These are phyloP conservation scores for Parsonsia alboflavescens DNA, from an alignment of 257 asterid species.

Conservation along the genomic window DNA sequence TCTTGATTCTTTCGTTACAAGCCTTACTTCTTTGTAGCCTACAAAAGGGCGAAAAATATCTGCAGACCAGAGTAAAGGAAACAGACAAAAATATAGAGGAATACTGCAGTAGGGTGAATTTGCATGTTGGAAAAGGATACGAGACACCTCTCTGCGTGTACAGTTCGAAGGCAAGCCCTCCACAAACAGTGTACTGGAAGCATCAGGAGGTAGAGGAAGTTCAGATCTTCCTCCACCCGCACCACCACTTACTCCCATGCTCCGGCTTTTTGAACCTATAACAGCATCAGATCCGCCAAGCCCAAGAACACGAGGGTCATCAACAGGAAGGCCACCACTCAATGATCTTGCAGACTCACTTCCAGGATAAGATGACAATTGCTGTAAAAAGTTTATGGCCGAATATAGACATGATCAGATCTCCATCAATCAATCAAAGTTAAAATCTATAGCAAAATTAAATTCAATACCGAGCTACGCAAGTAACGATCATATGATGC, in stretches of 20 bases:
- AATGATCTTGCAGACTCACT: slow-evolving; percentile 53
- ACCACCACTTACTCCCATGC: slow-evolving; percentile 34
- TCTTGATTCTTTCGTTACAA: slow-evolving; percentile 70
- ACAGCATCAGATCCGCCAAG: slow-evolving; percentile 42
- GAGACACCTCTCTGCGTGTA: slow-evolving; percentile 79
- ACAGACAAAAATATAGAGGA: slow-evolving; percentile 13
- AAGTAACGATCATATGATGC: slow-evolving; percentile 83
- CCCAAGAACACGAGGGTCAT: slow-evolving; percentile 50
- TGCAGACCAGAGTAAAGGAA: slow-evolving; percentile 50
- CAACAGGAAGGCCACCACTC: slow-evolving; percentile 42
- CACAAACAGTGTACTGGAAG: slow-evolving; percentile 63
- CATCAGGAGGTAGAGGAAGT: slow-evolving; percentile 77
- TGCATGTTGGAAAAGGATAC: slow-evolving; percentile 49
- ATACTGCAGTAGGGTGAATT: neutral
- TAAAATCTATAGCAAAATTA: slow-evolving; percentile 10
- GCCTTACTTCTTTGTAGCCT: slow-evolving; percentile 76
- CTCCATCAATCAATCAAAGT: neutral
- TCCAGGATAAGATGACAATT: slow-evolving; percentile 39
- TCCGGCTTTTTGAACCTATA: slow-evolving; percentile 35
- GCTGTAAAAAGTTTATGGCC: slow-evolving; percentile 32
- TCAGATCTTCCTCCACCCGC: slow-evolving; percentile 38
- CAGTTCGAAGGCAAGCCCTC: slow-evolving; percentile 52
- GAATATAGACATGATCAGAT: slow-evolving; percentile 7
- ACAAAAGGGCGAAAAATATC: slow-evolving; percentile 89
- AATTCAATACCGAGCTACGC: slow-evolving; percentile 48